phyloP scores from a whole-genome alignment of 1,139 yeast species.

The Zygosaccharomyces pseudobailii region DNA sequence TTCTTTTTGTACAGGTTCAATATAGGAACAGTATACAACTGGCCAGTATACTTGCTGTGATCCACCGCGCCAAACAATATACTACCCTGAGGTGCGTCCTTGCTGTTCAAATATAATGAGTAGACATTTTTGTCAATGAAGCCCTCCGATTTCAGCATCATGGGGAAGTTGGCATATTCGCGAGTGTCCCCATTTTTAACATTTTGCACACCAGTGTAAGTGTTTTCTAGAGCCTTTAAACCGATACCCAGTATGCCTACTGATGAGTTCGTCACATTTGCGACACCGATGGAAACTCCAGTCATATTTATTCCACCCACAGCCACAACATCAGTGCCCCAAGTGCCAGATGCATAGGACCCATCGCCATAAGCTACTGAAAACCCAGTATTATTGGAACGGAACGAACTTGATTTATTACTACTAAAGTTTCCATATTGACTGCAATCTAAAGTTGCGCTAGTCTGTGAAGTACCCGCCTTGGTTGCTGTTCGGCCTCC shows the following conservation, averaged over 20 bases:
- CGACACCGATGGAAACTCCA: slow-evolving; percentile 50
- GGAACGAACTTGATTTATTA: slow-evolving; percentile 40
- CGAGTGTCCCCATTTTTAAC: slow-evolving; percentile 5
- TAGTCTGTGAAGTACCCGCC: background rate
- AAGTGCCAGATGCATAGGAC: slow-evolving; percentile 52
- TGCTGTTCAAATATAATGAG: slow-evolving; percentile 47
- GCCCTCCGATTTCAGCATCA: slow-evolving; percentile 49
- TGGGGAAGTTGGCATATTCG: slow-evolving; percentile 46
- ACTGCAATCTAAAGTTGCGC: slow-evolving; percentile 10
- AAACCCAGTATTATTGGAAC: slow-evolving; percentile 41
- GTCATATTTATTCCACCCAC: slow-evolving; percentile 38
- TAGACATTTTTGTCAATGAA: slow-evolving; percentile 50
- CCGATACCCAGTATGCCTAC: slow-evolving; percentile 60
- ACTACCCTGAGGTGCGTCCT: slow-evolving; percentile 40
- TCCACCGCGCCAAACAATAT: slow-evolving; percentile 59
- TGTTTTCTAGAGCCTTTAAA: slow-evolving; percentile 45
- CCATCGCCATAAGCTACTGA: slow-evolving; percentile 55
- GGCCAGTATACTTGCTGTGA: slow-evolving; percentile 40
- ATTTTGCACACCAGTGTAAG: slow-evolving; percentile 17
- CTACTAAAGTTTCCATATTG: slow-evolving; percentile 45
- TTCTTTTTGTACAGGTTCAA: slow-evolving; percentile 36
- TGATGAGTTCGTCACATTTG: slow-evolving; percentile 45
- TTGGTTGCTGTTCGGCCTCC: slow-evolving; percentile 9
- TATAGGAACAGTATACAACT: slow-evolving; percentile 40
- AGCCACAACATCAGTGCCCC: slow-evolving; percentile 47